A percentile compares a stretch with the other conserved stretches of the same genome.
Evolutionary conservation across 2,329 filamentous ascomycete genomes (phyloP).

Genomic region (Colletotrichum liaoningense): DNA sequence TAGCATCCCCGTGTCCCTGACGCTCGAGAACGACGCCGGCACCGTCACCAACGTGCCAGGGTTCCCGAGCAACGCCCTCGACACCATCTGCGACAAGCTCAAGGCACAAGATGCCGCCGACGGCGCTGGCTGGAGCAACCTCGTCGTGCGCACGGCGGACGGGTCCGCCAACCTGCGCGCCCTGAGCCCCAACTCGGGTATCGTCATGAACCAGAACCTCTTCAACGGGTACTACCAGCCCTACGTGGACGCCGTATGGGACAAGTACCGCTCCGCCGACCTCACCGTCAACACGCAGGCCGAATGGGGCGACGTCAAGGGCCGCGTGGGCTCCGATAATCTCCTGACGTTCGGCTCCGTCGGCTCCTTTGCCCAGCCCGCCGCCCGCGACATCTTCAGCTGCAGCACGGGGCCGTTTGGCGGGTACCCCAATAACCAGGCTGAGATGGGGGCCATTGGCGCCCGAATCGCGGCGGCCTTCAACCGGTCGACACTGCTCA

Average conservation of each 20-base stretch:
- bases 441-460: slow-evolving; percentile 70
- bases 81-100: slow-evolving; percentile 57
- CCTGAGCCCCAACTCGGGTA: slow-evolving; percentile 64
- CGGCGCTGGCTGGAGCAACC: slow-evolving; percentile 62
- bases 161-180: slow-evolving; percentile 58
- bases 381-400: slow-evolving; percentile 61
- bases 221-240: slow-evolving; percentile 62
- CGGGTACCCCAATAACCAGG: slow-evolving; percentile 50
- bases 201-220: slow-evolving; percentile 54
- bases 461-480: slow-evolving; percentile 81
- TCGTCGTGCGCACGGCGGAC: slow-evolving; percentile 56
- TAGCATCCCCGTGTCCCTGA: slow-evolving; percentile 69
- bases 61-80: slow-evolving; percentile 58
- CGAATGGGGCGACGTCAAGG: slow-evolving; percentile 60
- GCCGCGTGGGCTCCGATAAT: slow-evolving; percentile 50
- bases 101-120: slow-evolving; percentile 57
- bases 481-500: slow-evolving; percentile 77
- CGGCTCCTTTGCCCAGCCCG: slow-evolving; percentile 58
- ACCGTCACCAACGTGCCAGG: slow-evolving; percentile 59
- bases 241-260: slow-evolving; percentile 65
- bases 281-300: slow-evolving; percentile 67
- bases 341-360: slow-evolving; percentile 53
- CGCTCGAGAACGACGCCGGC: slow-evolving; percentile 60
- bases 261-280: slow-evolving; percentile 55
- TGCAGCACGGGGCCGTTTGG: slow-evolving; percentile 69